A percentile compares a stretch with the other conserved stretches of the same genome.
Evolutionary conservation across 140 eudicot species (phyloP).

Genomic region (Anethum foeniculum): DNA sequence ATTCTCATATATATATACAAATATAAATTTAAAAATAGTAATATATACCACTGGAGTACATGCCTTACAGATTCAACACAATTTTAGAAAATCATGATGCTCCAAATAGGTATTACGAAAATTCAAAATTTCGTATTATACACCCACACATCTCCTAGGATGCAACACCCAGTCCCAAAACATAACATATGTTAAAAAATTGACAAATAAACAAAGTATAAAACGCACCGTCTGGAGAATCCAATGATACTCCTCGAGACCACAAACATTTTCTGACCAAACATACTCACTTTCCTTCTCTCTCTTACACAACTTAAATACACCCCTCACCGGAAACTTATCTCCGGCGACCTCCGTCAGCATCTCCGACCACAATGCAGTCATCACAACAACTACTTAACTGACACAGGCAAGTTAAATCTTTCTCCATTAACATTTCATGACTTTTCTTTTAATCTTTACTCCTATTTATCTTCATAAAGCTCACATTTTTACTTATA

Average conservation of each 20-base stretch:
- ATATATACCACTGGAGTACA: too few relatives aligned
- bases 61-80: too few relatives aligned
- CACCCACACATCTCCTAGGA: too few relatives aligned
- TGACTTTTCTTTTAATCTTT: background rate
- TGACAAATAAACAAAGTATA: background rate
- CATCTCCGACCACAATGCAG: slow-evolving; percentile 1
- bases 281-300: background rate
- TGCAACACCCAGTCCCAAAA: too few relatives aligned
- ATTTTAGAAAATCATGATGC: too few relatives aligned
- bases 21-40: too few relatives aligned
- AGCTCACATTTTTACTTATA: background rate
- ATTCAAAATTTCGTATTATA: too few relatives aligned
- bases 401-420: background rate
- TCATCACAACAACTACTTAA: background rate
- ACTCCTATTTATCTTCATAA: background rate
- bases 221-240: background rate
- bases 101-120: too few relatives aligned
- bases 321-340: background rate
- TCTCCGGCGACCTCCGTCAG: slow-evolving; percentile 8
- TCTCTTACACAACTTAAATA: background rate
- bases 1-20: too few relatives aligned
- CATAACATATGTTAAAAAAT: too few relatives aligned
- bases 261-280: background rate
- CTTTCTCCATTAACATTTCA: background rate
- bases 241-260: background rate